Evolutionary conservation across 306 rosid genomes (phyloP).

Genomic region (Prunus fruticosa): DNA sequence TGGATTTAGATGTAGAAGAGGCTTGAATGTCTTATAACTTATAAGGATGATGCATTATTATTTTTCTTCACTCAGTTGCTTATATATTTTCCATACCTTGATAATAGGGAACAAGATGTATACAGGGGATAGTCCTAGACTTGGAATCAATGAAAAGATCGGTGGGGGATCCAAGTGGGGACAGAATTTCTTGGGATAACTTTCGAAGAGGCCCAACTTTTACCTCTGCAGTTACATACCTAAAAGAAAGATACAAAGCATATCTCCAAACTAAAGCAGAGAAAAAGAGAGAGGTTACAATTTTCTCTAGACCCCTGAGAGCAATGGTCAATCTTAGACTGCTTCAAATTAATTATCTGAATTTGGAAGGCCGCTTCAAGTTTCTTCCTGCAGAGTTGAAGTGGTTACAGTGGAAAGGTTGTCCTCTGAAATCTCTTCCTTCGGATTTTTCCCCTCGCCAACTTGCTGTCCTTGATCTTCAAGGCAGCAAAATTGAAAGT

Average conservation of each 20-base stretch:
- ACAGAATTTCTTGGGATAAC: constrained; percentile 18
- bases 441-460: constrained; percentile 38
- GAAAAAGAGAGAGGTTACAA: constrained; percentile 18
- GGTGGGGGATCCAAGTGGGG: constrained; percentile 9
- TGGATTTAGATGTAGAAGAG: background rate
- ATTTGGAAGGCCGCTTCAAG: constrained; percentile 40
- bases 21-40: background rate
- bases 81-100: background rate
- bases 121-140: constrained; percentile 56
- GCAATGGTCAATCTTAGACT: constrained; percentile 43
- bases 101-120: constrained; percentile 34
- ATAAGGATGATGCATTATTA: background rate
- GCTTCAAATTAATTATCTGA: constrained; percentile 55
- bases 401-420: constrained; percentile 69
- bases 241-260: constrained; percentile 32
- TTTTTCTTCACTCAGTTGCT: background rate
- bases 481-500: constrained; percentile 35
- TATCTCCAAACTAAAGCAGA: constrained; percentile 23
- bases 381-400: constrained; percentile 46
- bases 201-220: constrained; percentile 24
- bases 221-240: constrained; percentile 22
- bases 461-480: constrained; percentile 60
- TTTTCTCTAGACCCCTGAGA: constrained; percentile 36
- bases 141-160: constrained; percentile 12
- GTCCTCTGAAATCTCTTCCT: constrained; percentile 45